Evolutionary conservation across 164 flowering plant genomes (phyloP).

Genomic region (Taxillus chinensis): DNA sequence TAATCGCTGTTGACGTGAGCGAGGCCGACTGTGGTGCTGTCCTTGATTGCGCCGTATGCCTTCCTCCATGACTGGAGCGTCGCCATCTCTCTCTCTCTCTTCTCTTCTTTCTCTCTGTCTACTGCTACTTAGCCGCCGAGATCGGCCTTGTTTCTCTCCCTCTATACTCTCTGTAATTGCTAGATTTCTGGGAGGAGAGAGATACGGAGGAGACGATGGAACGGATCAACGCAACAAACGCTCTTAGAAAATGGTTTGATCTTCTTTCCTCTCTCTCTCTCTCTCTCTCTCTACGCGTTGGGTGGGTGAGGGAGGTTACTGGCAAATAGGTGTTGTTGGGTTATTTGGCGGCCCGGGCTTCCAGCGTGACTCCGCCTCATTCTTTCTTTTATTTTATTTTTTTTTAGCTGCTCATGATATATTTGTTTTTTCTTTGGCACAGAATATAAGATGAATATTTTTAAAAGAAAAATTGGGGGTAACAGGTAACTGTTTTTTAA

Average conservation of each 20-base stretch:
- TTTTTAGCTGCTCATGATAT: no score
- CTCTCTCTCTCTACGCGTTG: no score
- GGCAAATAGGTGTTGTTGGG: no score
- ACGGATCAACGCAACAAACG: neutral
- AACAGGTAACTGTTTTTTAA: no score
- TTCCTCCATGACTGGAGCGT: slow-evolving; percentile 66
- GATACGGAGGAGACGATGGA: neutral
- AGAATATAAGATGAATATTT: no score
- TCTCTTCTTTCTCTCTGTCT: neutral
- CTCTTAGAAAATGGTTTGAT: neutral
- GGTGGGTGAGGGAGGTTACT: no score
- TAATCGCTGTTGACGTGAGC: slow-evolving; percentile 86
- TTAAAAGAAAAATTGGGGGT: no score
- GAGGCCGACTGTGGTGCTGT: slow-evolving; percentile 79
- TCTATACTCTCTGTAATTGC: neutral
- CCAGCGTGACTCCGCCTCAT: no score
- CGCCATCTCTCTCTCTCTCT: slow-evolving; percentile 32
- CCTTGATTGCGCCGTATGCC: slow-evolving; percentile 88
- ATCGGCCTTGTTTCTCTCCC: neutral
- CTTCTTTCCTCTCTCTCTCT: neutral
- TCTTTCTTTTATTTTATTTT: no score
- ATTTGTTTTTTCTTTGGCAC: no score
- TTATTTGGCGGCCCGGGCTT: no score
- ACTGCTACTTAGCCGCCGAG: neutral
- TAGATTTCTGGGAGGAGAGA: neutral